A percentile compares a stretch with the other conserved stretches of the same genome.
Conservation (phyloP, 2,329 filamentous ascomycete species). For the Paramyrothecium sp. region DNA sequence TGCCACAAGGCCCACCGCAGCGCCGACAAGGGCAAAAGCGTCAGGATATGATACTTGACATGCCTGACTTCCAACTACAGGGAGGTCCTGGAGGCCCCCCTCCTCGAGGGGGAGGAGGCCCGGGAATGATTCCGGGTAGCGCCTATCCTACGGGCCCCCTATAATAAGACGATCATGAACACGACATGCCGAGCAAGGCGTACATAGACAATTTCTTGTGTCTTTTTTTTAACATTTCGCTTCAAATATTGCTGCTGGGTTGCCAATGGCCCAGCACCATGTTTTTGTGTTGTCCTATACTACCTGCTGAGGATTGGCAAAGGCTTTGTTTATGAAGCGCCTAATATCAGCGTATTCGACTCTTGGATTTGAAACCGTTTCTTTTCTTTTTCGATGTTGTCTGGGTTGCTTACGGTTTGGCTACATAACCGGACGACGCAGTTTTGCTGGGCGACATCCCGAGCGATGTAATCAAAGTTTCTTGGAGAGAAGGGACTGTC, state of each 20-base stretch:
- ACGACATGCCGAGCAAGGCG: background rate
- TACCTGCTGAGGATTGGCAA: too few species aligned
- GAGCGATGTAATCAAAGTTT: too few species aligned
- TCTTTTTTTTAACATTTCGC: background rate
- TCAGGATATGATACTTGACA: conserved; percentile 74
- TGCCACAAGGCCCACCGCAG: conserved; percentile 40
- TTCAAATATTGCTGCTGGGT: background rate
- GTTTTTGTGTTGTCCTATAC: background rate
- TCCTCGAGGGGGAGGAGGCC: conserved; percentile 20
- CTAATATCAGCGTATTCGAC: too few species aligned
- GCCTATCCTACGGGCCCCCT: conserved; percentile 44
- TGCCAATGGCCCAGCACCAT: background rate
- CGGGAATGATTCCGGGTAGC: conserved; percentile 51
- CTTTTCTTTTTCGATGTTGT: too few species aligned
- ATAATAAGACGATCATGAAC: conserved; percentile 15
- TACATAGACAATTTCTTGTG: background rate
- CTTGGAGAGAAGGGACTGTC: too few species aligned
- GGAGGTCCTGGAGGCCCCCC: conserved; percentile 30
- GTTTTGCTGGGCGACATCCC: too few species aligned
- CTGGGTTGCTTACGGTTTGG: too few species aligned
- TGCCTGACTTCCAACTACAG: conserved; percentile 82
- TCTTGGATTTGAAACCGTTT: too few species aligned
- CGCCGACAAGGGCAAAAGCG: conserved; percentile 51
- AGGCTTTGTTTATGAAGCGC: too few species aligned
- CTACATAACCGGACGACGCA: too few species aligned